These are phyloP conservation scores for Didymella arachidicola DNA, from an alignment of 2,329 filamentous ascomycete genomes.

Conservation along the genomic window DNA sequence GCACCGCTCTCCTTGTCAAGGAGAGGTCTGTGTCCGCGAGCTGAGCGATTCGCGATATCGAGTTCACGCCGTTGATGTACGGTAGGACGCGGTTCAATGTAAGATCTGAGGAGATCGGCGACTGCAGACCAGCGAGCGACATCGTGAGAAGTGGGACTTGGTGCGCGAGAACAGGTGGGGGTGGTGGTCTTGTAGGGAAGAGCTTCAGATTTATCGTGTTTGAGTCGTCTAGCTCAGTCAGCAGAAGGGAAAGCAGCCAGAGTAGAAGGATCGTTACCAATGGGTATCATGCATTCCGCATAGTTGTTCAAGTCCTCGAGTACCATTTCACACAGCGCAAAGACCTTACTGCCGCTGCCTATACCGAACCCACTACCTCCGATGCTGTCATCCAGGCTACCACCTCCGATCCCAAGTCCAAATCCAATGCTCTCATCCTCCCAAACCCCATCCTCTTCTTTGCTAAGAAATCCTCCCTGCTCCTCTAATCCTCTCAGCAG, in stretches of 20 bases:
- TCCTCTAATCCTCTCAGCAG: slow-evolving; percentile 91
- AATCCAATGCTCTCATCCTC: slow-evolving; percentile 34
- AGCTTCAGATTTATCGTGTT: slow-evolving; percentile 97
- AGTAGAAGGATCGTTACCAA: slow-evolving; percentile 63
- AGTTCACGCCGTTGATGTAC: slow-evolving; percentile 89
- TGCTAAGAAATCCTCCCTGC: slow-evolving; percentile 83
- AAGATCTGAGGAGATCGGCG: slow-evolving; percentile 70
- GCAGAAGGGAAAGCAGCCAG: neutral
- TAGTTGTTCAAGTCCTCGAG: slow-evolving; percentile 96
- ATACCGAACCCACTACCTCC: slow-evolving; percentile 34
- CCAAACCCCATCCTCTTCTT: slow-evolving; percentile 57
- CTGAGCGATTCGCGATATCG: slow-evolving; percentile 84
- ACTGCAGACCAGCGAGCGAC: slow-evolving; percentile 47
- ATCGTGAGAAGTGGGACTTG: slow-evolving; percentile 84
- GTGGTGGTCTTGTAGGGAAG: slow-evolving; percentile 81
- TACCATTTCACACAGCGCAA: slow-evolving; percentile 80
- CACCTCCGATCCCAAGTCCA: slow-evolving; percentile 17
- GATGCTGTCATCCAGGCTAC: slow-evolving; percentile 15
- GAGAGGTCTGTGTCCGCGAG: slow-evolving; percentile 86
- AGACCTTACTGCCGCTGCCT: slow-evolving; percentile 60
- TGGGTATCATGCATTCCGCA: slow-evolving; percentile 97
- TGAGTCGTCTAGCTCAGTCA: slow-evolving; percentile 71
- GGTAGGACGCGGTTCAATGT: slow-evolving; percentile 81
- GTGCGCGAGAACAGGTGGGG: slow-evolving; percentile 81
- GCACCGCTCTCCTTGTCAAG: slow-evolving; percentile 83